phyloP scores from a whole-genome alignment of 179 eudicot species.

The Sideroxylon spinosum region DNA sequence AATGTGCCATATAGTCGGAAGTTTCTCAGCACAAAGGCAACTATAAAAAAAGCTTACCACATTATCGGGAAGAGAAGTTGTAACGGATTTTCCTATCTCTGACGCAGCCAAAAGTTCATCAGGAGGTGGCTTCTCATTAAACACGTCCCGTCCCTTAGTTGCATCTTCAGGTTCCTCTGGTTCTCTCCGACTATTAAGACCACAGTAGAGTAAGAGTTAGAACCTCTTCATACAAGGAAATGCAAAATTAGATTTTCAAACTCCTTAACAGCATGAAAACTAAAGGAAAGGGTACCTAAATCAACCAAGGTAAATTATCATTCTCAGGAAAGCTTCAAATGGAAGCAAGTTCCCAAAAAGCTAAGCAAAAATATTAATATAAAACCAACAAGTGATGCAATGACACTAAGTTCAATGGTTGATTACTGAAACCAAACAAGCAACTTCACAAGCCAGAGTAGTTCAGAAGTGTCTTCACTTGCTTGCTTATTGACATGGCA shows the following conservation, averaged over 20 bases:
- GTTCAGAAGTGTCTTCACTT: not conserved
- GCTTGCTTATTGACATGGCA: no score
- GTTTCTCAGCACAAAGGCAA: not conserved
- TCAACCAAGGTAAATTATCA: not conserved
- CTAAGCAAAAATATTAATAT: not conserved
- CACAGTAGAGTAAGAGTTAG: slow-evolving; percentile 22
- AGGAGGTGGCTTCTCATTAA: slow-evolving; percentile 95
- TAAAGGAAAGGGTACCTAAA: not conserved
- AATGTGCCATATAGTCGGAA: no score
- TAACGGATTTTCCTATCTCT: slow-evolving; percentile 78
- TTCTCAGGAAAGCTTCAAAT: not conserved
- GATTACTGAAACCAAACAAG: not conserved
- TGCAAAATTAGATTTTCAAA: not conserved
- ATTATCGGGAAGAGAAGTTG: slow-evolving; percentile 89
- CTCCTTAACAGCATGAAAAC: not conserved
- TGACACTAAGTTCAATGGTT: not conserved
- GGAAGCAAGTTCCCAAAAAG: not conserved
- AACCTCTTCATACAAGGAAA: slow-evolving; percentile 8
- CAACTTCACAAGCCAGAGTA: not conserved
- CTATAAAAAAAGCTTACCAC: slow-evolving; percentile 49
- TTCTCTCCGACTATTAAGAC: slow-evolving; percentile 71
- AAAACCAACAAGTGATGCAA: not conserved
- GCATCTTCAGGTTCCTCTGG: slow-evolving; percentile 98
- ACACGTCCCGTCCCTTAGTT: slow-evolving; percentile 89
- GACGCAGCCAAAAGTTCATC: slow-evolving; percentile 96